phyloP scores from a whole-genome alignment of 768 basidiomycete genomes.

The Naganishia vaughanmartiniae region DNA sequence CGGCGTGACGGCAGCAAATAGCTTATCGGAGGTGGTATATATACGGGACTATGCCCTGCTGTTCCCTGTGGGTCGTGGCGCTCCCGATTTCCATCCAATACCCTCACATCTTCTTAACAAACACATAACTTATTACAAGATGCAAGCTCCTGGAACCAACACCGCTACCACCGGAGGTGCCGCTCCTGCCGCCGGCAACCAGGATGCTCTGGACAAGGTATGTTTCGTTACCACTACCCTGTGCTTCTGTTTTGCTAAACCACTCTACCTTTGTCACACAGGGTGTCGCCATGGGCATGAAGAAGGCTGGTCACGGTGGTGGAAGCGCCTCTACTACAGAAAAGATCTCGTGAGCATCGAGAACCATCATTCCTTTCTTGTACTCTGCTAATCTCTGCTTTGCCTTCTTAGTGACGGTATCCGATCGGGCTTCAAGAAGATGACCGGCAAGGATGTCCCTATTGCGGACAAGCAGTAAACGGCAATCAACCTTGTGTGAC shows the following conservation, averaged over 20 bases:
- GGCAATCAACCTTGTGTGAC: not conserved
- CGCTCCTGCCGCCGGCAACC: slow-evolving; percentile 24
- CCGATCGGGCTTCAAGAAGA: slow-evolving; percentile 32
- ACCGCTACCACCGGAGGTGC: slow-evolving; percentile 15
- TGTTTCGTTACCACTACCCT: not conserved
- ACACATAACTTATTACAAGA: not conserved
- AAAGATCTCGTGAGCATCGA: slow-evolving; percentile 16
- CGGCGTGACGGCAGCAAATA: not conserved
- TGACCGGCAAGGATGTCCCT: slow-evolving; percentile 35
- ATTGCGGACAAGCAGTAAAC: slow-evolving; percentile 31
- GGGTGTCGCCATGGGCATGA: slow-evolving; percentile 30
- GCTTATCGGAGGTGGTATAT: not conserved
- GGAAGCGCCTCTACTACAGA: slow-evolving; percentile 28
- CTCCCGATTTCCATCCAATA: not conserved
- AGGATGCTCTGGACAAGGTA: slow-evolving; percentile 31
- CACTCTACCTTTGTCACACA: not conserved
- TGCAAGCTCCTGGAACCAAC: slow-evolving; percentile 24
- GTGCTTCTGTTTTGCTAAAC: not conserved
- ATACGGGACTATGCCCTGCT: not conserved
- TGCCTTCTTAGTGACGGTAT: slow-evolving; percentile 22
- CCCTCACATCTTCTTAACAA: not conserved
- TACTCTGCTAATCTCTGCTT: not conserved
- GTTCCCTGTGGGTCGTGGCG: not conserved
- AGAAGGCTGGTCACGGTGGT: slow-evolving; percentile 15
- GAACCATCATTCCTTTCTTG: too few species aligned